These are phyloP conservation scores for Lachnellula willkommii DNA, from an alignment of 2,329 filamentous ascomycete genomes.

Conservation along the genomic window DNA sequence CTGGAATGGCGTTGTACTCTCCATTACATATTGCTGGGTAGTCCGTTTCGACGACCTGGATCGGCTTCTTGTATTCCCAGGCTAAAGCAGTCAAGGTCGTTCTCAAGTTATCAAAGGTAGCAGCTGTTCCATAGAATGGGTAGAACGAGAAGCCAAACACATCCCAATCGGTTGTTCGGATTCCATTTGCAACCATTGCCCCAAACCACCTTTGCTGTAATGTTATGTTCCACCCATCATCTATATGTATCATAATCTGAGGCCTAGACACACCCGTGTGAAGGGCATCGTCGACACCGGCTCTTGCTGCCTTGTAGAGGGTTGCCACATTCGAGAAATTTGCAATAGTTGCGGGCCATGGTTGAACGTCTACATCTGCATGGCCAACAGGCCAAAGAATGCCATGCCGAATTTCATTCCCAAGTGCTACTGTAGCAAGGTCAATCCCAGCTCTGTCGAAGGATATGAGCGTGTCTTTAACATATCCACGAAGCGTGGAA, in stretches of 20 bases:
- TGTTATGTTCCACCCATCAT: constrained; percentile 65
- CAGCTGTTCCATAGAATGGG: constrained; percentile 60
- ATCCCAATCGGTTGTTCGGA: constrained; percentile 56
- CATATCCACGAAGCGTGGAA: constrained; percentile 63
- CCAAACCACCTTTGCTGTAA: constrained; percentile 61
- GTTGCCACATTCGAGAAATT: constrained; percentile 55
- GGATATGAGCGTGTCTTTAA: constrained; percentile 53
- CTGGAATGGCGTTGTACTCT: constrained; percentile 34
- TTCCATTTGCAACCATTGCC: constrained; percentile 49
- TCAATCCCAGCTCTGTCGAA: constrained; percentile 52
- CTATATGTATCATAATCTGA: constrained; percentile 68
- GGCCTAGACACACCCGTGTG: constrained; percentile 44
- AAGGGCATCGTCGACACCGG: constrained; percentile 58
- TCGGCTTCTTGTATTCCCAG: constrained; percentile 55
- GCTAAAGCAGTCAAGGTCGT: constrained; percentile 53
- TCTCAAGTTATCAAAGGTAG: constrained; percentile 53
- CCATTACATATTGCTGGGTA: constrained; percentile 65
- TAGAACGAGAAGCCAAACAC: constrained; percentile 69
- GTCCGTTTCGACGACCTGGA: constrained; percentile 64
- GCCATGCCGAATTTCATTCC: constrained; percentile 68
- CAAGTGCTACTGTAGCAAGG: constrained; percentile 61
- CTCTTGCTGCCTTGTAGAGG: constrained; percentile 53
- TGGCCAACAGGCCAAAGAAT: constrained; percentile 61
- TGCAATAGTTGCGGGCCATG: constrained; percentile 26
- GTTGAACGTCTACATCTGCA: constrained; percentile 38